Percentiles rank a stretch among this genome's conserved stretches.
These are phyloP conservation scores for Odonthalia washingtoniensis DNA, from an alignment of 31 red algal species.

Conservation along the genomic window DNA sequence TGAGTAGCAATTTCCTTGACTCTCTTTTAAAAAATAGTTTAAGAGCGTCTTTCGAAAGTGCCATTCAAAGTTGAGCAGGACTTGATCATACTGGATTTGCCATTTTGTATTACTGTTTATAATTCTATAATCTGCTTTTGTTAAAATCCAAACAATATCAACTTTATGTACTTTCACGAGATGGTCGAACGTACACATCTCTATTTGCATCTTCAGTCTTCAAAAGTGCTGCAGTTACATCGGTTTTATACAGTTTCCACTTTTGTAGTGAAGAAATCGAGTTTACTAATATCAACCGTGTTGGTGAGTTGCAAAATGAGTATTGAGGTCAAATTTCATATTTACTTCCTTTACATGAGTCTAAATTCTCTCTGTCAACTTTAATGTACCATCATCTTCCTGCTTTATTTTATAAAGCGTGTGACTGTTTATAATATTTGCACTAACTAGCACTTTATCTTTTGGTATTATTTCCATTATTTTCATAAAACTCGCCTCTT, in stretches of 20 bases:
- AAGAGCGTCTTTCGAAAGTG: background rate
- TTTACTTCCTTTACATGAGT: background rate
- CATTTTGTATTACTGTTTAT: slow-evolving; percentile 42
- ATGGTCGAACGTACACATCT: slow-evolving; percentile 38
- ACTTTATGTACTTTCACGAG: background rate
- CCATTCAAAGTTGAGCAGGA: background rate
- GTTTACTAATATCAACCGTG: slow-evolving; percentile 22
- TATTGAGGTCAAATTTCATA: background rate
- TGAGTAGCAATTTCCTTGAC: background rate
- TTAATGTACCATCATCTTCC: background rate
- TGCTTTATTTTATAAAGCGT: background rate
- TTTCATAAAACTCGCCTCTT: too few relatives aligned
- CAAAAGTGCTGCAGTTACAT: slow-evolving; percentile 45
- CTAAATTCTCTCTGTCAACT: background rate
- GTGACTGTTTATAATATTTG: background rate
- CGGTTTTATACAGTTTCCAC: slow-evolving; percentile 19
- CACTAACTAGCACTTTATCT: too few relatives aligned
- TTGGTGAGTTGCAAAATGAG: slow-evolving; percentile 21
- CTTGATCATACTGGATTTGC: background rate
- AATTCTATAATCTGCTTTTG: slow-evolving; percentile 24
- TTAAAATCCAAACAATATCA: too few relatives aligned
- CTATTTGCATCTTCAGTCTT: slow-evolving; percentile 18
- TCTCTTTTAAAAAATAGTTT: background rate
- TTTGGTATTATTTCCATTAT: too few relatives aligned
- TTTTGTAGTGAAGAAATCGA: slow-evolving; percentile 21